phyloP scores from a whole-genome alignment of 1,284 basidiomycete species.

The Cryptococcus sp. region DNA sequence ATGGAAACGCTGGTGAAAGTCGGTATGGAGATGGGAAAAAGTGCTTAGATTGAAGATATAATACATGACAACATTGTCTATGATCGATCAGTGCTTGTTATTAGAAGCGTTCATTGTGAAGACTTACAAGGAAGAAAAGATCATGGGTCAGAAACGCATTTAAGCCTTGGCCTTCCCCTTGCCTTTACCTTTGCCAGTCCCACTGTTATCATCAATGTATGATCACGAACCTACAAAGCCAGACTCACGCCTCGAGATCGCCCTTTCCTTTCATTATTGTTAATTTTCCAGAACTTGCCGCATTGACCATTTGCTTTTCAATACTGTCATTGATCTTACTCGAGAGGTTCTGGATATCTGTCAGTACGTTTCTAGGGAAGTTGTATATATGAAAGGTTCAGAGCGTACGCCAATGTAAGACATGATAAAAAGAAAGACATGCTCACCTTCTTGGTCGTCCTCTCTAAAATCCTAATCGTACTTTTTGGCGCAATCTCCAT shows the following conservation, averaged over 20 bases:
- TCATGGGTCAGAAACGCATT: background rate
- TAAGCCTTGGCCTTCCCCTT: constrained; percentile 26
- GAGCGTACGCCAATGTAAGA: background rate
- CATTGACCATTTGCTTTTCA: constrained; percentile 79
- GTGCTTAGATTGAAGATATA: background rate
- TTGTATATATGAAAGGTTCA: background rate
- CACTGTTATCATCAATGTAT: background rate
- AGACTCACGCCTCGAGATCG: constrained; percentile 32
- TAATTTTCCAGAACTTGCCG: constrained; percentile 71
- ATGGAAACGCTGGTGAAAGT: constrained; percentile 72
- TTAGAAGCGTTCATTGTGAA: background rate
- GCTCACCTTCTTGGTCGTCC: constrained; percentile 33
- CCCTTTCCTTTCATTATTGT: constrained; percentile 66
- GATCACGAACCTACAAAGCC: background rate
- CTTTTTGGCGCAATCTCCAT: constrained; percentile 41
- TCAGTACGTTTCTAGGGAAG: background rate
- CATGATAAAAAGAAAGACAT: background rate
- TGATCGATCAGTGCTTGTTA: background rate
- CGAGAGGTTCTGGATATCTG: constrained; percentile 61
- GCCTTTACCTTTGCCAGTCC: constrained; percentile 14
- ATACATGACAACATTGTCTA: background rate
- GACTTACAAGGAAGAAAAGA: background rate
- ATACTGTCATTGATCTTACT: constrained; percentile 85
- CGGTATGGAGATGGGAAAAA: constrained; percentile 46
- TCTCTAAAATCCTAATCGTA: constrained; percentile 28